phyloP scores from a whole-genome alignment of 1,139 yeast species.

The Pichia sp. region DNA sequence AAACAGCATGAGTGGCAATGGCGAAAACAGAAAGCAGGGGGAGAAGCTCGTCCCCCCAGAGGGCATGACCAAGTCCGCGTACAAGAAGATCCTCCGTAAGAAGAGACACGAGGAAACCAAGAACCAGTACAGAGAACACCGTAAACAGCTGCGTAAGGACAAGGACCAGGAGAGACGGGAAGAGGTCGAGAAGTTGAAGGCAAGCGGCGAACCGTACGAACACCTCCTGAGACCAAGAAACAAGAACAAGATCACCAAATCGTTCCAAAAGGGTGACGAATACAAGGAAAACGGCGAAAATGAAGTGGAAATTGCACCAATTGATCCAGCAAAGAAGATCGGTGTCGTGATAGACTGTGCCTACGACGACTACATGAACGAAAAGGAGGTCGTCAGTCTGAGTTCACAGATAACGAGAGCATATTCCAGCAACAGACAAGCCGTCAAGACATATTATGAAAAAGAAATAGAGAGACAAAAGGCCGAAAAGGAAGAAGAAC shows the following conservation, averaged over 20 bases:
- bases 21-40: conserved; percentile 14
- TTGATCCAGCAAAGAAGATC: conserved; percentile 43
- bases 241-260: conserved; percentile 23
- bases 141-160: conserved; percentile 55
- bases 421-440: conserved; percentile 72
- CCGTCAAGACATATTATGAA: conserved; percentile 32
- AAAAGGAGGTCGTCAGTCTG: conserved; percentile 73
- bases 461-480: conserved; percentile 7
- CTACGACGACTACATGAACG: conserved; percentile 87
- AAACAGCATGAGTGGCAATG: conserved; percentile 11
- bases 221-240: conserved; percentile 29
- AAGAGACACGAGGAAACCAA: conserved; percentile 64
- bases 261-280: conserved; percentile 22
- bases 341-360: conserved; percentile 78
- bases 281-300: conserved; percentile 23
- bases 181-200: conserved; percentile 29
- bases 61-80: conserved; percentile 82
- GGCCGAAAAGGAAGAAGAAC: neutral
- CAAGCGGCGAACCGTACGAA: conserved; percentile 28
- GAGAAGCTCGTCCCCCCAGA: conserved; percentile 52
- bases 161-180: conserved; percentile 37
- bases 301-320: conserved; percentile 13
- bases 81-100: conserved; percentile 67
- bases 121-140: conserved; percentile 50
- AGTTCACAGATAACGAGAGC: conserved; percentile 80